Evolutionary conservation across 768 basidiomycete species (phyloP).

Genomic region (Panellus pusillus): DNA sequence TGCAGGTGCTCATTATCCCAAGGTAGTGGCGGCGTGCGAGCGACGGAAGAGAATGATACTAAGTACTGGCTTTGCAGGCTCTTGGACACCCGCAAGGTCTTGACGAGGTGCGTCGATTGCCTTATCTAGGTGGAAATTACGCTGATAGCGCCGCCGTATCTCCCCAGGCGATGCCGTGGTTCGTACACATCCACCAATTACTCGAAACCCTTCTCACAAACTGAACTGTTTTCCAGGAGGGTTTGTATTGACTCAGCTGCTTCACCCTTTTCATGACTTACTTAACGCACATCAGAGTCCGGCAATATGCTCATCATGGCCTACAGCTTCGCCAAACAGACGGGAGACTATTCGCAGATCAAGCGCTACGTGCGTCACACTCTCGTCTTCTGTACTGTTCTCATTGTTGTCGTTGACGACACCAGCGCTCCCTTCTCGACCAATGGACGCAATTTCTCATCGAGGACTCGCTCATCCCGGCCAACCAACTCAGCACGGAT

Average conservation of each 20-base stretch:
- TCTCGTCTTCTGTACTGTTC: background rate
- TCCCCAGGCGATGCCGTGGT: background rate
- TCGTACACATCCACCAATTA: background rate
- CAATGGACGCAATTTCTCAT: constrained; percentile 70
- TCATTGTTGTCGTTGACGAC: too few species aligned
- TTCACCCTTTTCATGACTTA: background rate
- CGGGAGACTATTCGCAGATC: constrained; percentile 52
- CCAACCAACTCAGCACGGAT: constrained; percentile 55
- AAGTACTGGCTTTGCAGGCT: constrained; percentile 25
- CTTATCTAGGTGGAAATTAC: background rate
- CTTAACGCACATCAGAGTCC: constrained; percentile 44
- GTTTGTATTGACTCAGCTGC: background rate
- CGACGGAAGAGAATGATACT: background rate
- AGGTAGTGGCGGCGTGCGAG: constrained; percentile 8
- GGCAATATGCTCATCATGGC: constrained; percentile 79
- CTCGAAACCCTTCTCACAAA: background rate
- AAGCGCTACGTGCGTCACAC: constrained; percentile 40
- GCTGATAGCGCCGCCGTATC: background rate
- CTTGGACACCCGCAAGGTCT: constrained; percentile 46
- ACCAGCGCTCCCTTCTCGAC: constrained; percentile 40
- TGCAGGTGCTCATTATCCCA: constrained; percentile 42
- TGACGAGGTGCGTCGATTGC: constrained; percentile 40
- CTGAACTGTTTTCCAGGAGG: background rate
- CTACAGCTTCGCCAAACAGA: constrained; percentile 56
- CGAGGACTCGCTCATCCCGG: constrained; percentile 49